Evolutionary conservation across 495 filamentous ascomycete genomes (phyloP).

Genomic region (Evernia prunastri): DNA sequence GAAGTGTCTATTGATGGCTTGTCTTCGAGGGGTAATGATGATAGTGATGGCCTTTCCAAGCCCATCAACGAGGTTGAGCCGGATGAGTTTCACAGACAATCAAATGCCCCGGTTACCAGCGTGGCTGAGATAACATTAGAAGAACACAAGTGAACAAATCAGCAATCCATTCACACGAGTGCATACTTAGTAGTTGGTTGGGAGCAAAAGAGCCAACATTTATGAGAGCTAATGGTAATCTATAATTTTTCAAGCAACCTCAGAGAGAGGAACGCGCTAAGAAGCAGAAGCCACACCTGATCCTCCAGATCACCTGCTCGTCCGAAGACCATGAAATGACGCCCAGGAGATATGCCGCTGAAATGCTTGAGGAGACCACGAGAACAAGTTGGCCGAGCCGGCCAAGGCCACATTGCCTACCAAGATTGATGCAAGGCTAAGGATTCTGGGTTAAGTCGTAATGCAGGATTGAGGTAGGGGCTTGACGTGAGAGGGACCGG

Average conservation of each 20-base stretch:
- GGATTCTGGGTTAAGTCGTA: background rate
- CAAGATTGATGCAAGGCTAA: conserved; percentile 10
- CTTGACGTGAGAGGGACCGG: background rate
- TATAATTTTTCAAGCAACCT: conserved; percentile 1
- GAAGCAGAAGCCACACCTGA: background rate
- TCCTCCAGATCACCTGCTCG: conserved; percentile 3
- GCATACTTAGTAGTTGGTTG: background rate
- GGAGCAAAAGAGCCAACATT: conserved; percentile 10
- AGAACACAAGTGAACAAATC: background rate
- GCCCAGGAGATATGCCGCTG: conserved; percentile 17
- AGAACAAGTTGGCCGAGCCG: conserved; percentile 8
- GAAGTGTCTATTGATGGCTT: background rate
- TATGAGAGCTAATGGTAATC: conserved; percentile 10
- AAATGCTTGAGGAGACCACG: conserved; percentile 19
- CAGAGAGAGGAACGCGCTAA: conserved; percentile 1
- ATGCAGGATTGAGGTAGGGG: background rate
- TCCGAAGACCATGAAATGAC: conserved; percentile 18
- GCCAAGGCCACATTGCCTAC: conserved; percentile 13
- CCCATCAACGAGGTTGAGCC: background rate
- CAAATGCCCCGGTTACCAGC: background rate
- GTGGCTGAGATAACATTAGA: conserved; percentile 2
- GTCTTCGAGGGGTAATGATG: background rate
- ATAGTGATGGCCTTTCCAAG: background rate
- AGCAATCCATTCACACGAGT: background rate
- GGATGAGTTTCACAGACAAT: background rate